These are phyloP conservation scores for Alternaria dauci DNA, from an alignment of 2,329 filamentous ascomycete species.

Conservation along the genomic window DNA sequence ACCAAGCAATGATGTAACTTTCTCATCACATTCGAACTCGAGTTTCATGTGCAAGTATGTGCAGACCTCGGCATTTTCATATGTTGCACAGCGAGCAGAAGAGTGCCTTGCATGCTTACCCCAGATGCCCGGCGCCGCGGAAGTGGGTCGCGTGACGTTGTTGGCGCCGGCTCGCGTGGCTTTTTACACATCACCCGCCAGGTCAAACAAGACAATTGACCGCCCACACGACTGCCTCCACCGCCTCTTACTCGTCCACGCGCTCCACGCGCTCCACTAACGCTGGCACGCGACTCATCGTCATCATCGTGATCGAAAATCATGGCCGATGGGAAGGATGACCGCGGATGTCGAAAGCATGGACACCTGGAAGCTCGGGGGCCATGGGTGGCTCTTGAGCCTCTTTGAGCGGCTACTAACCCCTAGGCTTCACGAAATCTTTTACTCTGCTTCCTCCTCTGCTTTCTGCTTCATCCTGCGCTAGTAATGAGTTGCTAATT, in stretches of 20 bases:
- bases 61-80: background rate
- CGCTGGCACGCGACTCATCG: constrained; percentile 15
- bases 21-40: background rate
- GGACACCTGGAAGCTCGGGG: background rate
- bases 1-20: background rate
- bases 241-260: constrained; percentile 17
- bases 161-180: constrained; percentile 17
- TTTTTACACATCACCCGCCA: constrained; percentile 19
- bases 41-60: background rate
- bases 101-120: constrained; percentile 21
- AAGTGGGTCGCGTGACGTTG: constrained; percentile 21
- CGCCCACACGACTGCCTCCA: constrained; percentile 13
- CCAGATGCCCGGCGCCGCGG: constrained; percentile 8
- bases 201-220: constrained; percentile 14
- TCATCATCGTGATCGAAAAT: constrained; percentile 12
- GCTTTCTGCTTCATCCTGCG: background rate
- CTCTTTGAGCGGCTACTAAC: constrained; percentile 10
- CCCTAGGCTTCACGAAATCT: background rate
- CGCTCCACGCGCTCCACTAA: constrained; percentile 12
- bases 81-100: constrained; percentile 5
- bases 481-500: constrained; percentile 8
- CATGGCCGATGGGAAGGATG: constrained; percentile 4
- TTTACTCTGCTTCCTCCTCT: background rate
- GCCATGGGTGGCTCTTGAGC: constrained; percentile 7
- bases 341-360: constrained; percentile 3